Conservation (phyloP, 2,329 filamentous ascomycete species). For the Purpureocillium takamizusanense region DNA sequence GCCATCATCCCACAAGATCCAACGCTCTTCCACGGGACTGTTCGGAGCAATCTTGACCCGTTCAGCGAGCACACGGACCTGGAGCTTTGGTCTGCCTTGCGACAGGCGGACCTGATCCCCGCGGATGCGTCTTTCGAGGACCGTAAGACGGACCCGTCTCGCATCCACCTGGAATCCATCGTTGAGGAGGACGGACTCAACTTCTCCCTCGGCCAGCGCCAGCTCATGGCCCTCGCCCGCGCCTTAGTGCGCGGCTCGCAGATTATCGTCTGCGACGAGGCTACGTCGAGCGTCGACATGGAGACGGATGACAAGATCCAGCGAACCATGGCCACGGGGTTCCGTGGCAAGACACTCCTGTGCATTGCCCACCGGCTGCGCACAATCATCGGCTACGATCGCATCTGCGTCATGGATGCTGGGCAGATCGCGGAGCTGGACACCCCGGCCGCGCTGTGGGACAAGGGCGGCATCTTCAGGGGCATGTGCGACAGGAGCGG, state of each 20-base stretch:
- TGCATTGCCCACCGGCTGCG: slow-evolving; percentile 89
- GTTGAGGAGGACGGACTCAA: slow-evolving; percentile 95
- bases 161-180: slow-evolving; percentile 72
- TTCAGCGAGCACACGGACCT: slow-evolving; percentile 72
- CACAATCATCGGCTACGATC: slow-evolving; percentile 89
- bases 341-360: slow-evolving; percentile 77
- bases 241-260: slow-evolving; percentile 79
- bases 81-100: slow-evolving; percentile 68
- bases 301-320: slow-evolving; percentile 97
- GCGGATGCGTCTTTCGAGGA: slow-evolving; percentile 59
- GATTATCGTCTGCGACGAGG: slow-evolving; percentile 96
- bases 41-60: slow-evolving; percentile 71
- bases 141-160: slow-evolving; percentile 58
- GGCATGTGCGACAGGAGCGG: slow-evolving; percentile 85
- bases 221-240: slow-evolving; percentile 88
- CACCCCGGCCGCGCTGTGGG: slow-evolving; percentile 64
- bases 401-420: slow-evolving; percentile 93
- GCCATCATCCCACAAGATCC: slow-evolving; percentile 82
- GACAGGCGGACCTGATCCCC: slow-evolving; percentile 64
- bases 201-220: slow-evolving; percentile 89
- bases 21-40: slow-evolving; percentile 72
- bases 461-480: slow-evolving; percentile 68
- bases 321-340: slow-evolving; percentile 73
- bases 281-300: slow-evolving; percentile 87
- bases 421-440: slow-evolving; percentile 84